phyloP scores from a whole-genome alignment of 371 early-diverging fungal species.

The Entomophthora muscae region DNA sequence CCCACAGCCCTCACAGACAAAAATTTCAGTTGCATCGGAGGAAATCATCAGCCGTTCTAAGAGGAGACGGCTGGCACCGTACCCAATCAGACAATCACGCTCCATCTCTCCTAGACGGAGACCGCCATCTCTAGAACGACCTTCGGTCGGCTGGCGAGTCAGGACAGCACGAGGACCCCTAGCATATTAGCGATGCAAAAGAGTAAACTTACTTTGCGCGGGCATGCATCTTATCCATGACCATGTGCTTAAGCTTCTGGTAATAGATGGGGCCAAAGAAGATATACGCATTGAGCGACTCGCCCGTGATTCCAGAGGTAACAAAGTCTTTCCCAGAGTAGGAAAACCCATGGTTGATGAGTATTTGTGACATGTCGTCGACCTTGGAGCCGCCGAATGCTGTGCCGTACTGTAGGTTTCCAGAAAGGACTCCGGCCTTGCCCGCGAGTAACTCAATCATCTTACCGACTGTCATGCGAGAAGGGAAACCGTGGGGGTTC shows the following conservation, averaged over 20 bases:
- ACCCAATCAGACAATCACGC: constrained; percentile 96
- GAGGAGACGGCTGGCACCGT: constrained; percentile 88
- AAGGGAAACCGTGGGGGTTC: constrained; percentile 99
- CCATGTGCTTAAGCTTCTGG: constrained; percentile 99
- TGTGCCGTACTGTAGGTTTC: constrained; percentile 93
- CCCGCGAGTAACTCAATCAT: constrained; percentile 98
- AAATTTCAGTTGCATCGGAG: constrained; percentile 86
- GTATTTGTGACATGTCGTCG: constrained; percentile 85
- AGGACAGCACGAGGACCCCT: constrained; percentile 88
- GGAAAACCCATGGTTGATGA: constrained; percentile 89
- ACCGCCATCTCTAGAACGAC: constrained; percentile 96
- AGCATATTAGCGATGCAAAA: background rate
- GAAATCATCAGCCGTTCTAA: constrained; percentile 92
- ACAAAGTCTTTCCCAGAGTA: constrained; percentile 99
- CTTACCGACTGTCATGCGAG: constrained; percentile 99
- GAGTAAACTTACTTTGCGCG: constrained; percentile 50
- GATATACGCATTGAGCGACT: constrained; percentile 85
- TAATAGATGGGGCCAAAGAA: constrained; percentile 98
- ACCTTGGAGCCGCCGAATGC: constrained; percentile 94
- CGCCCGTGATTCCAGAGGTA: constrained; percentile 88
- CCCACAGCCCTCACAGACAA: constrained; percentile 86
- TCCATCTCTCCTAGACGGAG: constrained; percentile 99
- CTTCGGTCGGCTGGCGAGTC: constrained; percentile 98
- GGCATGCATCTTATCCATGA: constrained; percentile 99
- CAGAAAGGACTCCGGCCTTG: constrained; percentile 94